Conservation (phyloP, 345 rosid species). For the Eucalyptus polyanthemos region DNA sequence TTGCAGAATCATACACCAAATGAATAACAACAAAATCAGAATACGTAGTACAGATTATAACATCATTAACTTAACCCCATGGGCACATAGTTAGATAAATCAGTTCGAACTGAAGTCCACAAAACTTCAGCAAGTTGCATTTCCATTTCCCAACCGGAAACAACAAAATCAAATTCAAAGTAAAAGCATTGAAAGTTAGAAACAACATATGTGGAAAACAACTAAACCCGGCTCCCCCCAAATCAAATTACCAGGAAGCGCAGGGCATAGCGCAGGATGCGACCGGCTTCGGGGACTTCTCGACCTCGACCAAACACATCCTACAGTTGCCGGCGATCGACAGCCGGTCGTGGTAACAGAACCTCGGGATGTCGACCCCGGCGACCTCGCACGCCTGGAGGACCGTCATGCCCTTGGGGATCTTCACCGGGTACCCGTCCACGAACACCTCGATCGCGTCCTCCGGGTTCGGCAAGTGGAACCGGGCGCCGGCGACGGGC, state of each 20-base stretch:
- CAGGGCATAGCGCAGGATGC: conserved; percentile 99
- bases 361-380: conserved; percentile 96
- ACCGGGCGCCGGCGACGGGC: conserved; percentile 79
- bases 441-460: conserved; percentile 98
- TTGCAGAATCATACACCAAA: not conserved
- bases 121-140: not conserved
- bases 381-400: conserved; percentile 98
- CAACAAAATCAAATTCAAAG: not conserved
- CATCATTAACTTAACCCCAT: not conserved
- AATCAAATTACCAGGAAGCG: conserved; percentile 61
- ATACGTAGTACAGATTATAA: not conserved
- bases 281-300: conserved; percentile 98
- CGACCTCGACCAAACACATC: conserved; percentile 99
- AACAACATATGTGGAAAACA: not conserved
- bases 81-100: not conserved
- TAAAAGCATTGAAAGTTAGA: not conserved
- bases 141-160: not conserved
- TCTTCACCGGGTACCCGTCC: conserved; percentile 84
- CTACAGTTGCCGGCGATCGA: conserved; percentile 98
- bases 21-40: not conserved
- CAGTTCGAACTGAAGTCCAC: not conserved
- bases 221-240: not conserved
- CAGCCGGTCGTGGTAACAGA: conserved; percentile 84
- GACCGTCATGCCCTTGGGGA: conserved; percentile 95
- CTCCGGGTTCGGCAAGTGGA: conserved; percentile 74